Conservation (phyloP, 208 protist genomes). For the Trypanosoma avium region DNA sequence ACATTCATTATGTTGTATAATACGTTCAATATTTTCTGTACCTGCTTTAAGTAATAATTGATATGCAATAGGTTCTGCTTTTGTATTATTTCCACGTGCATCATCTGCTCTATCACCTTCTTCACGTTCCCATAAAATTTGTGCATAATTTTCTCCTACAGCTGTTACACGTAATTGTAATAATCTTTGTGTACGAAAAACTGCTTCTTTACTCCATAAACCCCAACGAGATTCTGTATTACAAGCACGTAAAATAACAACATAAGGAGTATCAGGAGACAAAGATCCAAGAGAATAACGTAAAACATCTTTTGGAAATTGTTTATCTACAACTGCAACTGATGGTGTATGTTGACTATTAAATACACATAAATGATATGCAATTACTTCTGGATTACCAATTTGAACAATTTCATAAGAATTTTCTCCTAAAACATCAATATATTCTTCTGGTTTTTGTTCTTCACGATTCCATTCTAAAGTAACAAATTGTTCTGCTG, state of each 20-base stretch:
- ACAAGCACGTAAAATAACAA: conserved; percentile 79
- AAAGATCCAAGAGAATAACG: conserved; percentile 60
- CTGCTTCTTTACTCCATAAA: conserved; percentile 80
- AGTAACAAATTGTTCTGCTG: conserved; percentile 78
- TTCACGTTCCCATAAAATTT: conserved; percentile 66
- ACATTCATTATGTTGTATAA: conserved; percentile 24
- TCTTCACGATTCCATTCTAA: conserved; percentile 72
- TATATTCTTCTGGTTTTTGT: conserved; percentile 68
- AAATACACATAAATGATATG: conserved; percentile 88
- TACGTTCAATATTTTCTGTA: conserved; percentile 27
- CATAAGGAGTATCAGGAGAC: conserved; percentile 67
- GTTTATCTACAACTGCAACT: conserved; percentile 82
- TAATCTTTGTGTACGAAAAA: conserved; percentile 65
- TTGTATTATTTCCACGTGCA: conserved; percentile 4
- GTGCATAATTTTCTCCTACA: conserved; percentile 81
- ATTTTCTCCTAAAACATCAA: conserved; percentile 31
- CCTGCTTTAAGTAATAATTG: conserved; percentile 34
- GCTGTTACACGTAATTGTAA: conserved; percentile 43
- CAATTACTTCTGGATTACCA: conserved; percentile 64
- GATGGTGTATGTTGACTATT: conserved; percentile 64
- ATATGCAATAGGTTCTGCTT: conserved; percentile 26
- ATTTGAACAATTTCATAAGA: no score
- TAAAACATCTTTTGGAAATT: conserved; percentile 71
- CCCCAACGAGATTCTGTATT: conserved; percentile 78
- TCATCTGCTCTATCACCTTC: conserved; percentile 30